Evolutionary conservation across 179 eudicot species (phyloP).

Genomic region (Silene vulgaris): DNA sequence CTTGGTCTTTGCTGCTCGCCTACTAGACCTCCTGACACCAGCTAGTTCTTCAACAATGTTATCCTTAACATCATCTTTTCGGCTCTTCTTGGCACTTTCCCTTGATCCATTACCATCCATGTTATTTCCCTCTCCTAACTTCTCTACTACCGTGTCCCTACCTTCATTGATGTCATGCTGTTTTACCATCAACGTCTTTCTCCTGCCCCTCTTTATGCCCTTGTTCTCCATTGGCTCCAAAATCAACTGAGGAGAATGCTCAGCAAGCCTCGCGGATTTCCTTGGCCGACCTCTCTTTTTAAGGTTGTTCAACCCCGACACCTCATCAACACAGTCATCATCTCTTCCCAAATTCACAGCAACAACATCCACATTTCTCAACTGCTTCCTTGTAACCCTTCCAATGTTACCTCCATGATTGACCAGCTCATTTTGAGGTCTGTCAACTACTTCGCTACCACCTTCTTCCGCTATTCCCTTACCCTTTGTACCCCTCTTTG

Average conservation of each 20-base stretch:
- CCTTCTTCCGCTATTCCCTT: conserved; percentile 12
- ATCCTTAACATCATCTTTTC: neutral
- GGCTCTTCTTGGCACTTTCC: neutral
- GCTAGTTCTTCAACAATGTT: neutral
- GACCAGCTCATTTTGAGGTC: neutral
- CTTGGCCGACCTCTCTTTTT: neutral
- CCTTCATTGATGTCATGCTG: conserved; percentile 1
- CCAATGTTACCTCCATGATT: neutral
- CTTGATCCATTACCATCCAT: neutral
- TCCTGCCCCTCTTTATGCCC: conserved; percentile 19
- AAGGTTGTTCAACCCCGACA: neutral
- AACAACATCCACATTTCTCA: conserved; percentile 12
- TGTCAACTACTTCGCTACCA: neutral
- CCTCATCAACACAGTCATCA: conserved; percentile 18
- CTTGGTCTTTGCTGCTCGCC: neutral
- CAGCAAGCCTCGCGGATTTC: conserved; percentile 10
- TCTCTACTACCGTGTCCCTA: neutral
- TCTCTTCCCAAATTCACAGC: neutral
- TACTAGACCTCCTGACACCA: neutral
- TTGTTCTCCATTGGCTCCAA: neutral
- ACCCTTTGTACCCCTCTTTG: conserved; percentile 13
- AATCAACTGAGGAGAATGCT: neutral
- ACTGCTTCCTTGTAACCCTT: conserved; percentile 14
- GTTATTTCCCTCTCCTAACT: neutral
- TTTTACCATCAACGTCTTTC: neutral